phyloP scores from a whole-genome alignment of 306 rosid genomes.

The Bauhinia variegata region DNA sequence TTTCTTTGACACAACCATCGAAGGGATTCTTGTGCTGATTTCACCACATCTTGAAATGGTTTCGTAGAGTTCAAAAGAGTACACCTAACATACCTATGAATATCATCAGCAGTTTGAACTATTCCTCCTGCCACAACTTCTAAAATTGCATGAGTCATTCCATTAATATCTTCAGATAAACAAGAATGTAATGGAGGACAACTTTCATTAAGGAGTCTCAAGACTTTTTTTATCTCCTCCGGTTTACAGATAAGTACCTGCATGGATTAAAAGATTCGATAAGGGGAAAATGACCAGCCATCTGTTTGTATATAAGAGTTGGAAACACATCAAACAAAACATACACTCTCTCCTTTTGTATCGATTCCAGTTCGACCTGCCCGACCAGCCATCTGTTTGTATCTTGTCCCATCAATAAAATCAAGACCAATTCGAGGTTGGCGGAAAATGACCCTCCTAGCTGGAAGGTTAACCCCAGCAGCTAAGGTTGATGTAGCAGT shows the following conservation, averaged over 20 bases:
- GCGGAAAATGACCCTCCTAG: conserved; percentile 95
- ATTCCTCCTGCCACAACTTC: conserved; percentile 98
- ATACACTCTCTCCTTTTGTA: conserved; percentile 95
- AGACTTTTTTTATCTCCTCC: conserved; percentile 77
- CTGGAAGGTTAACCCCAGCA: conserved; percentile 97
- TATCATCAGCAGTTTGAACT: conserved; percentile 91
- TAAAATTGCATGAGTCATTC: conserved; percentile 97
- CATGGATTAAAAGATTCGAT: conserved; percentile 16
- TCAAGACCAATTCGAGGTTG: conserved; percentile 94
- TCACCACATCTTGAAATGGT: conserved; percentile 93
- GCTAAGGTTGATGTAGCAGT: conserved; percentile 98
- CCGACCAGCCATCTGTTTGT: conserved; percentile 97
- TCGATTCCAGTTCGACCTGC: conserved; percentile 99
- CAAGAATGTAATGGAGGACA: conserved; percentile 88
- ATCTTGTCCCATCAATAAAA: conserved; percentile 91
- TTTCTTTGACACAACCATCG: conserved; percentile 89
- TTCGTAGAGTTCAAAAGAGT: conserved; percentile 92
- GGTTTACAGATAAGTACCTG: conserved; percentile 90
- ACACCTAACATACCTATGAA: conserved; percentile 90
- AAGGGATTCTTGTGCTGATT: conserved; percentile 96
- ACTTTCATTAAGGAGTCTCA: conserved; percentile 75
- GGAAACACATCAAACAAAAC: conserved; percentile 36
- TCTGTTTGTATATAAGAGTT: conserved; percentile 7
- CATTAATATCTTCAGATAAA: conserved; percentile 91
- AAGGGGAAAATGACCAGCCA: too few relatives aligned